phyloP scores from a whole-genome alignment of 2,329 filamentous ascomycete species.

The Ophiobolus disseminans region DNA sequence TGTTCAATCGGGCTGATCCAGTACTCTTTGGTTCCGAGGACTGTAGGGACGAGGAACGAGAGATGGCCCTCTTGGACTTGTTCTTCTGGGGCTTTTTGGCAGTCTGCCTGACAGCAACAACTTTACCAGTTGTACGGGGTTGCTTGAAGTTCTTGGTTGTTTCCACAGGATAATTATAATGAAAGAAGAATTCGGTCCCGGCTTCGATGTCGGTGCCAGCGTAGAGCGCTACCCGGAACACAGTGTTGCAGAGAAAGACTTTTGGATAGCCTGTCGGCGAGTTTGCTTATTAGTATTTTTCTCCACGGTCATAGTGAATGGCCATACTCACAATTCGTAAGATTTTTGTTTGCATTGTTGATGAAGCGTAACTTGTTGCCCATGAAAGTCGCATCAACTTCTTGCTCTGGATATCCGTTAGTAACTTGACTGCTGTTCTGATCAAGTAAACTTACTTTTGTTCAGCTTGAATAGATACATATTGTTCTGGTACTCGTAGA shows the following conservation, averaged over 20 bases:
- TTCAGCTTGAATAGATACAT: slow-evolving; percentile 69
- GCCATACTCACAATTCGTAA: slow-evolving; percentile 59
- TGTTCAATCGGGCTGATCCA: too few species aligned
- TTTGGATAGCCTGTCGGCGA: slow-evolving; percentile 63
- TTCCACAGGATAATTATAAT: slow-evolving; percentile 65
- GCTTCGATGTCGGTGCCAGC: slow-evolving; percentile 70
- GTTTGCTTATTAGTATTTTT: too few species aligned
- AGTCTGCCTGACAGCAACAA: slow-evolving; percentile 17
- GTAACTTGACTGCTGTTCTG: not conserved
- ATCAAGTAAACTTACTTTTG: slow-evolving; percentile 36
- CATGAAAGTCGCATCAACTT: slow-evolving; percentile 75
- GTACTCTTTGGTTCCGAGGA: not conserved
- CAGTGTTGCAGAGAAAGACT: slow-evolving; percentile 75
- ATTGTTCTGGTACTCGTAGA: slow-evolving; percentile 66
- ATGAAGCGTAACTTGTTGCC: slow-evolving; percentile 85
- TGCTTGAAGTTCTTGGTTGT: slow-evolving; percentile 31
- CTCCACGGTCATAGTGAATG: too few species aligned
- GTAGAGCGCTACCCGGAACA: slow-evolving; percentile 75
- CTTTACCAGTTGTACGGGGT: slow-evolving; percentile 19
- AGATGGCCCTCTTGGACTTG: not conserved
- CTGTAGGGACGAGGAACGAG: slow-evolving; percentile 1
- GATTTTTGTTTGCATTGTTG: slow-evolving; percentile 70
- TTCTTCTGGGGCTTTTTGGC: slow-evolving; percentile 12
- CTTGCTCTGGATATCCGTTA: slow-evolving; percentile 48
- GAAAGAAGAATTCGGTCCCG: slow-evolving; percentile 81